Evolutionary conservation across 306 rosid species (phyloP).

Genomic region (Vigna unguiculata): DNA sequence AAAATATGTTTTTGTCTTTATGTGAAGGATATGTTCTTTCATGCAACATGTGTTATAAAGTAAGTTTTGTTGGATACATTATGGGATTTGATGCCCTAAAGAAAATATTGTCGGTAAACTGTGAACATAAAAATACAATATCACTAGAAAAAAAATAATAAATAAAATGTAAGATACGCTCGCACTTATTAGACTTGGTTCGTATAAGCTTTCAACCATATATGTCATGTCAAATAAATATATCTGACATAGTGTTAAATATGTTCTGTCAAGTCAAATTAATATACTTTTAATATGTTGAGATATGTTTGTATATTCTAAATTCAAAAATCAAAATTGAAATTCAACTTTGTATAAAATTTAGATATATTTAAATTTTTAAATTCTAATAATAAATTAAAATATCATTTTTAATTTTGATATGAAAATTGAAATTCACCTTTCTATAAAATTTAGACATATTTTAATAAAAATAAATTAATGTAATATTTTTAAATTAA

Average conservation of each 20-base stretch:
- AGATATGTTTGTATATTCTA: too few species aligned
- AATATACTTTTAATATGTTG: too few species aligned
- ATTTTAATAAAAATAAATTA: too few species aligned
- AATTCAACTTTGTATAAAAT: too few species aligned
- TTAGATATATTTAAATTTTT: too few species aligned
- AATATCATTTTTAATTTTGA: too few species aligned
- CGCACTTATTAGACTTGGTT: not conserved
- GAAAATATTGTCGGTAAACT: not conserved
- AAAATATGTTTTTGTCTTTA: not conserved
- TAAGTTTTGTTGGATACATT: not conserved
- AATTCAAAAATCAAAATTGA: too few species aligned
- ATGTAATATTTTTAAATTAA: too few species aligned
- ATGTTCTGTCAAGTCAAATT: not conserved
- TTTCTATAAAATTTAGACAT: too few species aligned
- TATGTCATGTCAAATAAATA: conserved; percentile 8
- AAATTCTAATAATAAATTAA: too few species aligned
- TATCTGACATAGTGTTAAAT: not conserved
- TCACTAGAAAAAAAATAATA: not conserved
- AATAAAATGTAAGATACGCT: not conserved
- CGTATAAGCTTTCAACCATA: not conserved
- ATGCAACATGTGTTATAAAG: not conserved
- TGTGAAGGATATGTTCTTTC: not conserved
- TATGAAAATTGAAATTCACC: too few species aligned
- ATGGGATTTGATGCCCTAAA: conserved; percentile 20
- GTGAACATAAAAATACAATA: conserved; percentile 27